These are phyloP conservation scores for Alternaria gansuensis DNA, from an alignment of 2,329 filamentous ascomycete species.

Conservation along the genomic window DNA sequence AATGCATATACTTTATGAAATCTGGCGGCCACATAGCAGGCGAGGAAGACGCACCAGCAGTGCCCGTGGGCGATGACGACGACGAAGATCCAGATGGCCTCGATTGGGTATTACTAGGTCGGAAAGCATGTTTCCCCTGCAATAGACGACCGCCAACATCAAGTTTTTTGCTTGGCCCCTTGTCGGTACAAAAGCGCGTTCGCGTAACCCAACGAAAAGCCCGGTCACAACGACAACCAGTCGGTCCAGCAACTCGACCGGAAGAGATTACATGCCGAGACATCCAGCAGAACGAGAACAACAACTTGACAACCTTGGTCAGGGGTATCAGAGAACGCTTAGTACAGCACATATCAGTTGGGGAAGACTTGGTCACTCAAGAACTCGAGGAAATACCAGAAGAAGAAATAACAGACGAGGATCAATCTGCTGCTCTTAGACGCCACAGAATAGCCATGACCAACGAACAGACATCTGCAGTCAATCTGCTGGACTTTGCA, in stretches of 20 bases:
- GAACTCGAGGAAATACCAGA: constrained; percentile 39
- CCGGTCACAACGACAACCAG: constrained; percentile 72
- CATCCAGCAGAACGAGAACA: constrained; percentile 77
- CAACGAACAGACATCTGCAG: constrained; percentile 65
- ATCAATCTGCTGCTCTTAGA: constrained; percentile 65
- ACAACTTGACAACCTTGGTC: constrained; percentile 81
- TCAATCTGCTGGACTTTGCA: constrained; percentile 85
- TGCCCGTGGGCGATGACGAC: constrained; percentile 64
- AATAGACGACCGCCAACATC: constrained; percentile 78
- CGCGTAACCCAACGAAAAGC: constrained; percentile 74
- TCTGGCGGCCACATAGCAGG: constrained; percentile 62
- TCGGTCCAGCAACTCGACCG: constrained; percentile 74
- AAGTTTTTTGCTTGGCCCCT: constrained; percentile 85
- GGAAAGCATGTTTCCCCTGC: constrained; percentile 75
- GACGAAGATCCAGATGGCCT: constrained; percentile 75
- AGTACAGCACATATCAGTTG: constrained; percentile 48
- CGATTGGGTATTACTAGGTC: constrained; percentile 84
- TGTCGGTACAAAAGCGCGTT: constrained; percentile 86
- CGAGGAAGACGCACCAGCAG: constrained; percentile 62
- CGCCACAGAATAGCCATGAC: constrained; percentile 68
- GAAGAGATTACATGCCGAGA: constrained; percentile 79
- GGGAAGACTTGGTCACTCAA: constrained; percentile 55
- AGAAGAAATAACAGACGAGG: constrained; percentile 46
- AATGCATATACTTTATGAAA: constrained; percentile 88
- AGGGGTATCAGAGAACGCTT: constrained; percentile 75